Base-by-base conservation (phyloP, 345 rosid genomes). In the Lepidium africanum region DNA sequence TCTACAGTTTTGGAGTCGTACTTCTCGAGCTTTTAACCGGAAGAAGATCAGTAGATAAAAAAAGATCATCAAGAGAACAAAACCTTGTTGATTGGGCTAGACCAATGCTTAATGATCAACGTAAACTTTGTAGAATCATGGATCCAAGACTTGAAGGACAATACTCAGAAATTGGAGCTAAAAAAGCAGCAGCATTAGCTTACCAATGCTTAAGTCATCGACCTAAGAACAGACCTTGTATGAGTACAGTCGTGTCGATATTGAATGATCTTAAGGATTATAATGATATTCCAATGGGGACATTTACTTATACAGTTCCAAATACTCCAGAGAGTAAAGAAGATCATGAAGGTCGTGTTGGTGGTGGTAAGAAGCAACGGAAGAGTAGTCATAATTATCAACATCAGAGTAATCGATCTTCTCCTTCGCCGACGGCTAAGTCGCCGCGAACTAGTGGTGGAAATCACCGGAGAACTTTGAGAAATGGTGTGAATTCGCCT, bases 131-230 rank as follows among this genome's bases (percentile, higher is more conserved):
- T 23, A 75, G 98, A 39, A 77, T 90, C 74, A 86, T 92, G 89
- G 98, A 92, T 65, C 93, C 91, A 0, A 83, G 96, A 67, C 87
- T 92, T 6, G 98, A 92, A 73, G 96, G 93, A 8, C 96, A 81
- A 59, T 92, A 88, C 83, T 88, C 98, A 0, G 98, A 92, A 72
- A 62, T 79, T 0, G 98, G 96, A 1, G 91, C 90, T 2, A 70
- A 74, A 48, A 88, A 88, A 68, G 98, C 91, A 25, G 96, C 96
- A 7, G 81, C 84, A 46, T 64, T 92, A 78, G 96, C 98, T 1
- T 86, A 90, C 65, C 84, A 45, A 60, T 92, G 96, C 81, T 81
- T 92, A 53, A 85, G 96, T 63, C 85, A 85, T 53, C 69, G 96
- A 71, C 88, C 96, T 0, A 92, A 88, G 80, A 86, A 77, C 35